phyloP scores from a whole-genome alignment of 2,329 filamentous ascomycete species.

The Chaetomium strumarium region DNA sequence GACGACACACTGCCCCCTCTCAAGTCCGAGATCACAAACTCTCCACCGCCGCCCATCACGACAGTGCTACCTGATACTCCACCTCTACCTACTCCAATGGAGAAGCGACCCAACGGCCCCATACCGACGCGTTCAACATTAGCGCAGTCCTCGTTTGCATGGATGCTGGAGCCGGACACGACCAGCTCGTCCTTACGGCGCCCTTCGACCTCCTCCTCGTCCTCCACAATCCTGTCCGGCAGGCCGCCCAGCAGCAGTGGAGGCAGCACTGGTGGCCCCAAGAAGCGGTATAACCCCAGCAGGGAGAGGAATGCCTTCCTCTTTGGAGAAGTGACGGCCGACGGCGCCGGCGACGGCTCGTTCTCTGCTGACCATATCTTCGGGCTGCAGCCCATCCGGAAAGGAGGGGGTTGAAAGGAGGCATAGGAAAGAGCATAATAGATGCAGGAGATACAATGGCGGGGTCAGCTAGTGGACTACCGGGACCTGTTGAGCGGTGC shows the following conservation, averaged over 20 bases:
- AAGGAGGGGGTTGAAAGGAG: constrained; percentile 3
- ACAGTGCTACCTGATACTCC: constrained; percentile 3
- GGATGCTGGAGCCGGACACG: constrained; percentile 63
- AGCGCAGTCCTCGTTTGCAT: constrained; percentile 70
- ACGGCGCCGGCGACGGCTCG: constrained; percentile 29
- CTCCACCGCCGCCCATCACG: constrained; percentile 1
- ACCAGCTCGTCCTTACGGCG: constrained; percentile 24
- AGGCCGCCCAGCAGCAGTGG: constrained; percentile 18
- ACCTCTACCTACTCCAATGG: neutral
- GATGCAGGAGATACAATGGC: neutral
- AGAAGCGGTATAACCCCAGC: constrained; percentile 35
- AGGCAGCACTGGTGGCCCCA: constrained; percentile 33
- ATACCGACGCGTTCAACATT: constrained; percentile 60
- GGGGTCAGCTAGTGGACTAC: neutral
- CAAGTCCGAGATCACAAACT: constrained; percentile 10
- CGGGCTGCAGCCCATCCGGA: constrained; percentile 46
- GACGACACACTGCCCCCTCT: constrained; percentile 2
- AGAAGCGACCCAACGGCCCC: constrained; percentile 31
- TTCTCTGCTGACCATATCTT: constrained; percentile 47
- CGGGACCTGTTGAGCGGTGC: too few relatives aligned
- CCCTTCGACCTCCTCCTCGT: constrained; percentile 20
- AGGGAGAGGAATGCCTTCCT: constrained; percentile 54
- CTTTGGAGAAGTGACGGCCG: constrained; percentile 48
- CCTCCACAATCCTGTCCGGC: constrained; percentile 12
- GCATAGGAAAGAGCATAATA: neutral